Base-by-base conservation (phyloP, 306 rosid genomes). In the Quercus agrifolia region DNA sequence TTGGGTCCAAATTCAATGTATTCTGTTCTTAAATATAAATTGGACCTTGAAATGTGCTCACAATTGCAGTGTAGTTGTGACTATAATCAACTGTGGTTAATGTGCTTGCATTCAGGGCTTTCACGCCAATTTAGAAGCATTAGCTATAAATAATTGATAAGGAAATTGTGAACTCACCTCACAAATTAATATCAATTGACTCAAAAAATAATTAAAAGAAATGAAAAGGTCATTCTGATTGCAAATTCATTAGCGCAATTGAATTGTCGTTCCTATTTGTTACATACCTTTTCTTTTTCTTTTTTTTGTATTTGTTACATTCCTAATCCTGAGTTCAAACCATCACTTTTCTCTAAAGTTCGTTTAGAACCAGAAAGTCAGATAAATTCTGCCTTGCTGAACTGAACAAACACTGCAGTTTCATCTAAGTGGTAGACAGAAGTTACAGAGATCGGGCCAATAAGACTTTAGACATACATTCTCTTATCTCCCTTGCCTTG, bases 351-450 rank as follows among this genome's bases (percentile, higher is more conserved):
- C 89, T 95, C 99, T 49, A 93, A 81, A 31, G 76, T 82, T 89
- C 88, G 88, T 89, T 95, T 81, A 95, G 77, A 52, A 23, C 21
- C 57, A 93, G 92, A 85, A 93, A 93, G 44, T 93, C 89, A 3
- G 89, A 95, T 96, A 73, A 84, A 77, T 35, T 88, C 83, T 2
- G 81, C 51, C 75, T 87, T 88, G 64, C 85, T 78, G 74, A 95
- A 93, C 85, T 91, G 97, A 63, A 93, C 87, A 2, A 89, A 89
- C 23, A 83, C 91, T 1, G 98, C 88, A 33, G 94, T 85, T 87
- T 85, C 88, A 79, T 95, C 99, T 85, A 95, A 73, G 78, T 88
- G 94, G 86, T 80, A 90, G 78, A 95, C 83, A 7, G 88, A 80
- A 80, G 79, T 68, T 61, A 95, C 85, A 41, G 92, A 86, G 7